Evolutionary conservation across 176 grass and related monocot species (phyloP).

Genomic region (Phoenix roebelenii): DNA sequence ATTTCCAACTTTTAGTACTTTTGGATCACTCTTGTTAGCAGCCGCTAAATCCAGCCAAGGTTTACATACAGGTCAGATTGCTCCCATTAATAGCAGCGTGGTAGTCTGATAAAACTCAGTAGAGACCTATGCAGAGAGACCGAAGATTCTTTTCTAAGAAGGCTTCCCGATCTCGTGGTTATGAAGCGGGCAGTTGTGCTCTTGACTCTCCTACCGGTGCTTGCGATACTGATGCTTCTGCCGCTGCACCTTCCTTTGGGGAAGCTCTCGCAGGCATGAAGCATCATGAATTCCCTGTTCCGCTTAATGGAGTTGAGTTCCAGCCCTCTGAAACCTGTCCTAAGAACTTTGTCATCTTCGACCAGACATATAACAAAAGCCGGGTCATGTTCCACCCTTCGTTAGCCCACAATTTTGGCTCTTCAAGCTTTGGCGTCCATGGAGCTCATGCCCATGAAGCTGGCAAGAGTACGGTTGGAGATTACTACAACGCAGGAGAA

Average conservation of each 20-base stretch:
- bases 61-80: background rate
- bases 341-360: slow-evolving; percentile 95
- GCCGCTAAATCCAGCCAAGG: slow-evolving; percentile 6
- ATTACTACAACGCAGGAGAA: slow-evolving; percentile 9
- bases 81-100: background rate
- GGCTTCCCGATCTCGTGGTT: slow-evolving; percentile 26
- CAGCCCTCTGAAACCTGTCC: slow-evolving; percentile 83
- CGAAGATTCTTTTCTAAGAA: slow-evolving; percentile 44
- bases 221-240: slow-evolving; percentile 33
- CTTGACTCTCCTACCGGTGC: slow-evolving; percentile 22
- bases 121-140: slow-evolving; percentile 45
- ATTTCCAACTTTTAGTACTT: too few species aligned
- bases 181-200: slow-evolving; percentile 25
- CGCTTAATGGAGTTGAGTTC: slow-evolving; percentile 71
- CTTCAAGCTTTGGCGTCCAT: slow-evolving; percentile 25
- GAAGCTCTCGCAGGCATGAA: slow-evolving; percentile 36
- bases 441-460: slow-evolving; percentile 23
- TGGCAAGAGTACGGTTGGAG: slow-evolving; percentile 31
- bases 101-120: background rate
- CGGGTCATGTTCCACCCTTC: slow-evolving; percentile 93
- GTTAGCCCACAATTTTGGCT: slow-evolving; percentile 57
- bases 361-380: slow-evolving; percentile 73
- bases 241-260: slow-evolving; percentile 40
- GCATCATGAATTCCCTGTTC: slow-evolving; percentile 60
- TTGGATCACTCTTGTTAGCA: too few species aligned